Percentiles rank a stretch among this genome's conserved stretches.
phyloP scores from a whole-genome alignment of 1,284 basidiomycete species.

The Phlebopus sp. region DNA sequence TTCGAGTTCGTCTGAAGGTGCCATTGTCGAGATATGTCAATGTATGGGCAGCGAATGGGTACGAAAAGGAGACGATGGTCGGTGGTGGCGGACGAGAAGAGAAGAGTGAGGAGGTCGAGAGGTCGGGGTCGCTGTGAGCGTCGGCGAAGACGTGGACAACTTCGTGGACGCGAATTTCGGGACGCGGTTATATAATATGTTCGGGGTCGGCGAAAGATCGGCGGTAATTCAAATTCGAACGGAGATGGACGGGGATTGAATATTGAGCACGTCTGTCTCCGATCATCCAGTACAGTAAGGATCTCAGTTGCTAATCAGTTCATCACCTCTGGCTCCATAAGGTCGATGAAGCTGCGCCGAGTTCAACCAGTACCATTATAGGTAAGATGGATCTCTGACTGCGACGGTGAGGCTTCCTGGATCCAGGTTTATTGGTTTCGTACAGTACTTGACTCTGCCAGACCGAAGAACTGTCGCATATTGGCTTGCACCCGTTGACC shows the following conservation, averaged over 20 bases:
- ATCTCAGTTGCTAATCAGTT: no score
- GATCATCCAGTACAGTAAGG: no score
- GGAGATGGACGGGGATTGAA: slow-evolving; percentile 18
- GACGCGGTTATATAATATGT: slow-evolving; percentile 9
- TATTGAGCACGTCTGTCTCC: no score
- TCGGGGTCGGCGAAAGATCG: neutral
- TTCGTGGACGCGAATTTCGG: slow-evolving; percentile 5
- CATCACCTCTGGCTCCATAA: no score
- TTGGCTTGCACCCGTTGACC: neutral
- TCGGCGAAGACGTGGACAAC: neutral
- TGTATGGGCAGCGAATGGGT: slow-evolving; percentile 1
- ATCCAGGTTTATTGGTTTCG: no score
- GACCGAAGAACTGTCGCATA: neutral
- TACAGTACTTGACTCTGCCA: neutral
- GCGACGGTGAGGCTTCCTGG: no score
- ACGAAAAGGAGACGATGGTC: neutral
- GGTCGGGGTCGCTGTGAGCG: neutral
- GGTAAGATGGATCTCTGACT: slow-evolving; percentile 10
- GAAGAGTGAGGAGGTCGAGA: slow-evolving; percentile 1
- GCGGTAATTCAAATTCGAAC: slow-evolving; percentile 18
- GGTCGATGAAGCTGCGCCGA: no score
- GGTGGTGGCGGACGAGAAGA: neutral
- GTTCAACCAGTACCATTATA: slow-evolving; percentile 1
- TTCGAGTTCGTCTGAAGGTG: slow-evolving; percentile 71
- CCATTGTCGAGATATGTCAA: slow-evolving; percentile 39